Conservation (phyloP, 192 early-diverging fungal species). For the Mortierella antarctica region DNA sequence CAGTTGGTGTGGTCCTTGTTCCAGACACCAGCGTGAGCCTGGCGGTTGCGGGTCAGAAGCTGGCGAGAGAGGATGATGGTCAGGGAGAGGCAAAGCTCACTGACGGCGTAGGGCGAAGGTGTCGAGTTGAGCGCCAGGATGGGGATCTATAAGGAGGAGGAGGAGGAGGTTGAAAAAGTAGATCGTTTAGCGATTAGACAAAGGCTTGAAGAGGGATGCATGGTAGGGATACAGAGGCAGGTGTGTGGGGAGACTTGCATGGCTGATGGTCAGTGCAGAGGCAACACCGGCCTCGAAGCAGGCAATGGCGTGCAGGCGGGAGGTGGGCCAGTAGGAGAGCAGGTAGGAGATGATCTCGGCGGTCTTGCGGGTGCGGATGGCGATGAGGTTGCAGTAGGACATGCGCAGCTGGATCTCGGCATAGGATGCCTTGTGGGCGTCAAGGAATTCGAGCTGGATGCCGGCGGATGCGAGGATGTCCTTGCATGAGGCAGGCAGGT, state of each 20-base stretch:
- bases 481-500: conserved; percentile 50
- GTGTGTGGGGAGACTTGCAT: conserved; percentile 23
- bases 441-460: conserved; percentile 50
- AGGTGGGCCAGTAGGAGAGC: conserved; percentile 53
- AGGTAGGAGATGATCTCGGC: conserved; percentile 54
- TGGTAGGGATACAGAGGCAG: not conserved
- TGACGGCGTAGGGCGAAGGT: conserved; percentile 51
- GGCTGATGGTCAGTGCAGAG: conserved; percentile 47
- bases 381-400: conserved; percentile 53
- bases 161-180: not conserved
- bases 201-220: not conserved
- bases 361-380: conserved; percentile 50
- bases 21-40: conserved; percentile 43
- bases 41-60: conserved; percentile 38
- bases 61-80: conserved; percentile 53
- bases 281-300: conserved; percentile 53
- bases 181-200: not conserved
- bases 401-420: conserved; percentile 52
- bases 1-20: conserved; percentile 53
- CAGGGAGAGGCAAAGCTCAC: conserved; percentile 53
- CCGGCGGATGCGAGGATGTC: conserved; percentile 38
- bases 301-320: conserved; percentile 47
- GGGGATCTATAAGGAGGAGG: conserved; percentile 25
- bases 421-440: conserved; percentile 51
- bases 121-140: conserved; percentile 46